These are phyloP conservation scores for Sergeia podlipaevii DNA, from an alignment of 208 protist species.

Conservation along the genomic window DNA sequence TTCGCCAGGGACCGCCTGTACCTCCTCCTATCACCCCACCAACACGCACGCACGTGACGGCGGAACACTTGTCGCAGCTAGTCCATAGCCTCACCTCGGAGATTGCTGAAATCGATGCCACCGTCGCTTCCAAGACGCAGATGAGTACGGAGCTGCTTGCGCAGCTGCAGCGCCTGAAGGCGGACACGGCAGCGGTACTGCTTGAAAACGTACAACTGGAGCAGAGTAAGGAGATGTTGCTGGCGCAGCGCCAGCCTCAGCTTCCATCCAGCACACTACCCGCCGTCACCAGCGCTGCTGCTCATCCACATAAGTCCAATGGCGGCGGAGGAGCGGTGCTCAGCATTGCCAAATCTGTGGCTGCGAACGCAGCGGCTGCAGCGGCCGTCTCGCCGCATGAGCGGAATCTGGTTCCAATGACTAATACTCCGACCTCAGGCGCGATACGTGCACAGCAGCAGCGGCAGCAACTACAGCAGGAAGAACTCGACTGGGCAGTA, in stretches of 20 bases:
- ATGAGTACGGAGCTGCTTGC: slow-evolving; percentile 14
- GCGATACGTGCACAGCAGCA: no score
- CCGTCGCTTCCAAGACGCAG: slow-evolving; percentile 9
- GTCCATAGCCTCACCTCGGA: slow-evolving; percentile 7
- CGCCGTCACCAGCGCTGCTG: not conserved
- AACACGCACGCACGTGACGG: no score
- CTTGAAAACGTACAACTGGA: slow-evolving; percentile 58
- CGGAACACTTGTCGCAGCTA: slow-evolving; percentile 3
- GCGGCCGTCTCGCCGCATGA: no score
- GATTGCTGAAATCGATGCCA: not conserved
- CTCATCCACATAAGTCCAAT: not conserved
- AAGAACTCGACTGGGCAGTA: slow-evolving; percentile 14
- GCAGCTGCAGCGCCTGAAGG: slow-evolving; percentile 33
- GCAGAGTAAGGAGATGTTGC: slow-evolving; percentile 24
- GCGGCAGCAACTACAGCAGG: not conserved
- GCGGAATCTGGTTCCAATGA: no score
- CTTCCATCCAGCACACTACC: not conserved
- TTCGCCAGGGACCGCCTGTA: no score
- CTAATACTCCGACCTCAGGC: no score
- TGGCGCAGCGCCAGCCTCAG: not conserved
- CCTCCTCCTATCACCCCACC: no score
- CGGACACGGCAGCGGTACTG: slow-evolving; percentile 25
- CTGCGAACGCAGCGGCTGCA: no score
- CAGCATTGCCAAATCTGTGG: no score
- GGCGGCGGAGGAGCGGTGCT: no score